These are phyloP conservation scores for Beta macrorhiza DNA, from an alignment of 179 eudicot genomes.

Conservation along the genomic window DNA sequence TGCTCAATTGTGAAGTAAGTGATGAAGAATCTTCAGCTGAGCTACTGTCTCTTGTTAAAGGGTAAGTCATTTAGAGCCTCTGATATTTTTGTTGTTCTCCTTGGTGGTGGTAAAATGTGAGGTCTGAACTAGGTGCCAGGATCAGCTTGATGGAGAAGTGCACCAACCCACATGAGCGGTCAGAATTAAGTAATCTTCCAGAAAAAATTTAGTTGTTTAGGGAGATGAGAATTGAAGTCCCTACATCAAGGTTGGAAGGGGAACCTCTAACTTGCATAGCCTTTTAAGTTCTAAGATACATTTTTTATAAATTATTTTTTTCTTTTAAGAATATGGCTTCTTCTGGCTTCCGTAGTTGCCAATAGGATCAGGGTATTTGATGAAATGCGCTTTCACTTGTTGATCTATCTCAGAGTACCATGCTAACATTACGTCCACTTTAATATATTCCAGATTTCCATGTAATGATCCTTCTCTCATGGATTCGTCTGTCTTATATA, in stretches of 20 bases:
- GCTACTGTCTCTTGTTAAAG: conserved; percentile 68
- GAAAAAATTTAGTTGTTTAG: no score
- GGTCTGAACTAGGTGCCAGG: background rate
- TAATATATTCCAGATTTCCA: background rate
- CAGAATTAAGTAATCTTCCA: background rate
- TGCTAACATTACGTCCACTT: no score
- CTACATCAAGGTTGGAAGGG: background rate
- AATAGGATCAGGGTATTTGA: background rate
- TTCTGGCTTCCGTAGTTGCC: background rate
- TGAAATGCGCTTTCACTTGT: no score
- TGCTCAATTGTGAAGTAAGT: conserved; percentile 75
- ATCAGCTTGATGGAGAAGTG: background rate
- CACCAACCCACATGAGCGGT: background rate
- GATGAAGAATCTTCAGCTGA: conserved; percentile 64
- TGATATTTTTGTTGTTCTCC: background rate
- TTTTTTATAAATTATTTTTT: no score
- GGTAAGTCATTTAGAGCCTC: conserved; percentile 38
- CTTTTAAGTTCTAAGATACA: background rate
- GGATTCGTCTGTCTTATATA: background rate
- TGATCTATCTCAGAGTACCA: background rate
- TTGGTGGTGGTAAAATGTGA: background rate
- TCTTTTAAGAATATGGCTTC: background rate
- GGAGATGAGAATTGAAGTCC: background rate
- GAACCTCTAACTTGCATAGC: background rate
- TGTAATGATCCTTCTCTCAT: background rate